These are phyloP conservation scores for Murraya koenigii DNA, from an alignment of 345 rosid species.

Conservation along the genomic window DNA sequence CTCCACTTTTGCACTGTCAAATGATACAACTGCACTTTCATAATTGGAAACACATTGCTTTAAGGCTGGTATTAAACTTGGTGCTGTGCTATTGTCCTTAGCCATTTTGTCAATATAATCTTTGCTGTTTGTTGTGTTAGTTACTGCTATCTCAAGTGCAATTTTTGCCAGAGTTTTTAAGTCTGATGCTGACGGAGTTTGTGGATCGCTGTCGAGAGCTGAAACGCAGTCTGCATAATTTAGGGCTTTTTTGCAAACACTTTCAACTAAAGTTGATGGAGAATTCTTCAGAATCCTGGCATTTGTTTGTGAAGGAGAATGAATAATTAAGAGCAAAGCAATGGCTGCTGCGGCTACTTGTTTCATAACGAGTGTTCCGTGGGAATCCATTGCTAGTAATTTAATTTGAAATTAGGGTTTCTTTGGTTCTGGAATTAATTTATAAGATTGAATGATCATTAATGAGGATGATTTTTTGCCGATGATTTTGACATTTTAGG, in stretches of 20 bases:
- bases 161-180: neutral
- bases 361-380: neutral
- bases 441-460: neutral
- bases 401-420: too few relatives aligned
- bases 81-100: neutral
- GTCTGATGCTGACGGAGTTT: neutral
- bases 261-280: neutral
- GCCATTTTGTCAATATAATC: neutral
- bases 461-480: neutral
- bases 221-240: neutral
- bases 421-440: neutral
- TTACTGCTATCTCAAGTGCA: neutral
- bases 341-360: neutral
- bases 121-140: slow-evolving; percentile 1
- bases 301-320: neutral
- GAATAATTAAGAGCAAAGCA: neutral
- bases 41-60: neutral
- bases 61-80: neutral
- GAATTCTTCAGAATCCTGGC: neutral
- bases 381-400: neutral
- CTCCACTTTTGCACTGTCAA: neutral
- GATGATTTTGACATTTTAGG: neutral
- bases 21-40: neutral
- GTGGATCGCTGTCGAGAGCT: neutral
- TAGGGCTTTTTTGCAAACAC: neutral